phyloP scores from a whole-genome alignment of 176 grass and related monocot species.

The Chrysopogon serrulatus region DNA sequence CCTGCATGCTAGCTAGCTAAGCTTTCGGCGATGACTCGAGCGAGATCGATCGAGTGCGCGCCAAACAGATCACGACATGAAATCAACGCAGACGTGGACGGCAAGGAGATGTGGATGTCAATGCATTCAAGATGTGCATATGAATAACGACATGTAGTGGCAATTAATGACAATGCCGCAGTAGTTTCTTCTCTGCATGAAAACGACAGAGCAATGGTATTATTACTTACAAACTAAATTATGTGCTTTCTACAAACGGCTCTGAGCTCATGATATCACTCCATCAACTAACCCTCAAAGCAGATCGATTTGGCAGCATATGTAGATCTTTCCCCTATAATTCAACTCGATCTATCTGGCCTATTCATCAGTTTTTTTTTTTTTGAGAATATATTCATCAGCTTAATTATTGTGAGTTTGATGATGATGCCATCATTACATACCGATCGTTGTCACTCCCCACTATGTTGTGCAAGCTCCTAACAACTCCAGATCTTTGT shows the following conservation, averaged over 20 bases:
- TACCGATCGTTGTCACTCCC: conserved; percentile 5
- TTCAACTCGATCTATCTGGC: no score
- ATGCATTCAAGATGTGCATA: neutral
- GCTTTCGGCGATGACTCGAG: neutral
- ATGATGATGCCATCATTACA: neutral
- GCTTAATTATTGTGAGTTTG: neutral
- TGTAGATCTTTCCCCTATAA: neutral
- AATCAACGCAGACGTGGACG: conserved; percentile 4
- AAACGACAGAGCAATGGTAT: conserved; percentile 1
- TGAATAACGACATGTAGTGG: neutral
- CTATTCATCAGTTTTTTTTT: no score
- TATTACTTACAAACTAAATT: neutral
- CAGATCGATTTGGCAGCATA: neutral
- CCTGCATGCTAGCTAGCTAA: neutral
- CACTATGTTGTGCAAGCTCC: conserved; percentile 17
- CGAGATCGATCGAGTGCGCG: neutral
- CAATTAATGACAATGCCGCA: conserved; percentile 17
- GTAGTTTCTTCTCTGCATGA: conserved; percentile 9
- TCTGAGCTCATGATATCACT: conserved; percentile 46
- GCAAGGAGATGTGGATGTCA: conserved; percentile 6
- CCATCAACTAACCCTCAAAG: conserved; percentile 60
- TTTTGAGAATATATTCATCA: no score
- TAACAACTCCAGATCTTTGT: conserved; percentile 32
- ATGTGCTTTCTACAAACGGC: conserved; percentile 6
- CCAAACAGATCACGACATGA: neutral